Conservation (phyloP, 331 rosid species). For the Prunus yedoensis region DNA sequence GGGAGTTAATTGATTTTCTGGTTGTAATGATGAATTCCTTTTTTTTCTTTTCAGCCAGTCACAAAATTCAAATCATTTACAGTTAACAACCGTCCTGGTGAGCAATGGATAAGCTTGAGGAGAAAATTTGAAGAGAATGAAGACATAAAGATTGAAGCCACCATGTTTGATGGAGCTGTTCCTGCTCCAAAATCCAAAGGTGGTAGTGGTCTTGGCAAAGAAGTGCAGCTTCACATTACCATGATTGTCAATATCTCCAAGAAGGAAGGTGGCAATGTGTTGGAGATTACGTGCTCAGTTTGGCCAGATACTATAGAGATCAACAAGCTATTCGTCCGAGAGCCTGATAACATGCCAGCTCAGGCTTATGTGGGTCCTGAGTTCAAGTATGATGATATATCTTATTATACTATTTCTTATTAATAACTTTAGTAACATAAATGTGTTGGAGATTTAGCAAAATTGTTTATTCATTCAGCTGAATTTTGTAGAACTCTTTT, state of each 20-base stretch:
- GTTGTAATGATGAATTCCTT: background rate
- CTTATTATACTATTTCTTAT: background rate
- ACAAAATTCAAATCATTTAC: constrained; percentile 51
- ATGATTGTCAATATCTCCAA: constrained; percentile 62
- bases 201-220: constrained; percentile 35
- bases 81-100: constrained; percentile 64
- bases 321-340: constrained; percentile 38
- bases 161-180: constrained; percentile 67
- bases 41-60: constrained; percentile 47
- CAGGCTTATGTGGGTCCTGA: constrained; percentile 75
- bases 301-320: constrained; percentile 75
- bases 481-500: constrained; percentile 1
- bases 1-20: background rate
- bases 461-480: background rate
- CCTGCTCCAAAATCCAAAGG: constrained; percentile 43
- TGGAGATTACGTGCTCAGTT: constrained; percentile 80
- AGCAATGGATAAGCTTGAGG: constrained; percentile 71
- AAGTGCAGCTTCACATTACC: constrained; percentile 65
- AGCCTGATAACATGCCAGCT: constrained; percentile 32
- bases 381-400: constrained; percentile 53
- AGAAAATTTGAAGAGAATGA: constrained; percentile 54
- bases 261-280: constrained; percentile 37
- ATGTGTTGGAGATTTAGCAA: background rate
- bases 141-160: constrained; percentile 69
- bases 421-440: background rate